Percentiles rank a stretch among this genome's conserved stretches.
phyloP scores from a whole-genome alignment of 768 basidiomycete genomes.

The Cantharellus cinnabarinus region DNA sequence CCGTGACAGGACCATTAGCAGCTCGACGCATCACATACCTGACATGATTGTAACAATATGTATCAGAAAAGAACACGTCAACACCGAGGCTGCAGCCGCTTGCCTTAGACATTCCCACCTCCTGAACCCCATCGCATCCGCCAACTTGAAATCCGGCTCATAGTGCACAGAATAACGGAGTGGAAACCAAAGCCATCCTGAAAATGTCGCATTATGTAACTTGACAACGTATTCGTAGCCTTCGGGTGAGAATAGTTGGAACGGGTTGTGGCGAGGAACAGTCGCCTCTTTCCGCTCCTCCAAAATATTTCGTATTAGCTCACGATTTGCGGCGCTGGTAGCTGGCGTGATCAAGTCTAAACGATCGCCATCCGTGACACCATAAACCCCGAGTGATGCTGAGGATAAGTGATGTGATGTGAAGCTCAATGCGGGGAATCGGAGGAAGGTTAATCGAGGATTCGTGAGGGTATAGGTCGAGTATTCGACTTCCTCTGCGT shows the following conservation, averaged over 20 bases:
- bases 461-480: background rate
- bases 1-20: background rate
- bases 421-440: background rate
- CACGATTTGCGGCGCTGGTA: background rate
- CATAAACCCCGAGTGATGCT: background rate
- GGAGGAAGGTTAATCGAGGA: background rate
- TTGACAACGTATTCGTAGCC: background rate
- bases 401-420: background rate
- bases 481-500: background rate
- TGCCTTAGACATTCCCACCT: background rate
- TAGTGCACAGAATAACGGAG: background rate
- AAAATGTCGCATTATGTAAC: background rate
- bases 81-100: background rate
- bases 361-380: background rate
- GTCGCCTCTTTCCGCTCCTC: background rate
- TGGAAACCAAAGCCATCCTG: background rate
- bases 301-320: background rate
- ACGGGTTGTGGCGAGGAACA: background rate
- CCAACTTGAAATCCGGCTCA: background rate
- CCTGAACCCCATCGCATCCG: no score
- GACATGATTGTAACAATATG: background rate
- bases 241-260: background rate
- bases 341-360: background rate
- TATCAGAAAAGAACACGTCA: no score
- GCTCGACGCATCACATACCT: conserved; percentile 1